Base-by-base conservation (phyloP, 768 basidiomycete species). In the Neoboletus magnificus region DNA sequence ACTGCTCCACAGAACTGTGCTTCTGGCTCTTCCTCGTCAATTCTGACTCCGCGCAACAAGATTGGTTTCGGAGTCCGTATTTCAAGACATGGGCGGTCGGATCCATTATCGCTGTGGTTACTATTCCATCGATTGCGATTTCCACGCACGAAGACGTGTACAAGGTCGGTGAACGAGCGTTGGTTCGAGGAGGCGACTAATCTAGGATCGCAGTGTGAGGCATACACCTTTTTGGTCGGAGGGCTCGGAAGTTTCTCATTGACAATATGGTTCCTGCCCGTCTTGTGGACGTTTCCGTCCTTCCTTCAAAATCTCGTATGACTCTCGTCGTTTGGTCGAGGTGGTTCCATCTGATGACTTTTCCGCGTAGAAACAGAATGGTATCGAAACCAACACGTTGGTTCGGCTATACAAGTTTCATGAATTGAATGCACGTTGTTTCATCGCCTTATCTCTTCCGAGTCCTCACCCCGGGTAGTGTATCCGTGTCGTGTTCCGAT, bases 11-110 rank as follows among this genome's bases (percentile, higher is more conserved):
- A 90, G 91, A 93, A 62, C 76, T 93, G 0, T 93, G 89, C 63
- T 93, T 93, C 68, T 93, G 91, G 91, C 72, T 92, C 13, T 93
- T 90, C 74, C 80, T 93, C 36, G 75, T 92, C 47, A 87, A 87
- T 54, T 76, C 87, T 0, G 76, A 80, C 20, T 76, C 83, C 1
- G 69, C 71, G 1, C 82, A 86, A 57, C 84, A 82, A 63, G 80
- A 89, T 62, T 93, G 91, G 91, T 92, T 93, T 74, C 73, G 75
- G 18, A 89, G 82, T 63, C 57, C 74, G 20, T 90, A 91, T 63
- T 93, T 91, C 77, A 88, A 80, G 68, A 74, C 74, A 3, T 93
- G 91, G 91, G 71, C 79, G 16, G 58, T 79, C 25, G 90, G 91
- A 11, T 89, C 90, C 10, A 43, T 73, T 16, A 37, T 81, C 12